phyloP scores from a whole-genome alignment of 176 grass and related monocot genomes.

The Carex pumila region DNA sequence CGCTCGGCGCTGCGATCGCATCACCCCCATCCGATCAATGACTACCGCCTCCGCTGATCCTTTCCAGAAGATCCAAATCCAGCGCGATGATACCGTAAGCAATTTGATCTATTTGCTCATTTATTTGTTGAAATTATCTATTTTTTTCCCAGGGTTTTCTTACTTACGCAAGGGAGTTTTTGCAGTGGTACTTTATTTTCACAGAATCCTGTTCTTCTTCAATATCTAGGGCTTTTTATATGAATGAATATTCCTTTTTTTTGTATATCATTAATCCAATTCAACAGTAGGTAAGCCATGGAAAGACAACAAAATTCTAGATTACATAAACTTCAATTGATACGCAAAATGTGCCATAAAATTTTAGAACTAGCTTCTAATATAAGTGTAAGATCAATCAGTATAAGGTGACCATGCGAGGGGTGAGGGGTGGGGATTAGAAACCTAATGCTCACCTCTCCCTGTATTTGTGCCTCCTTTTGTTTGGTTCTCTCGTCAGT shows the following conservation, averaged over 20 bases:
- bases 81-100: constrained; percentile 65
- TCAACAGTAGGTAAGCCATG: neutral
- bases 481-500: too few species aligned
- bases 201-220: neutral
- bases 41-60: constrained; percentile 25
- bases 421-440: too few species aligned
- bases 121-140: neutral
- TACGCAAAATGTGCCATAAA: neutral
- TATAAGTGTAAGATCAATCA: too few species aligned
- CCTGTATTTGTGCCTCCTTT: too few species aligned
- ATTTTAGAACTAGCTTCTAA: neutral
- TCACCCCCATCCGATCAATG: constrained; percentile 27
- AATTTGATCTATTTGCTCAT: neutral
- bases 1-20: constrained; percentile 19
- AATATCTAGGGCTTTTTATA: neutral
- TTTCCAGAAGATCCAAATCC: constrained; percentile 78
- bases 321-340: too few species aligned
- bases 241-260: neutral
- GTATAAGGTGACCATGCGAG: too few species aligned
- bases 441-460: too few species aligned
- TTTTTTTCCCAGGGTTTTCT: neutral
- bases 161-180: neutral
- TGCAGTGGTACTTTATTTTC: neutral
- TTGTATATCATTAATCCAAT: neutral
- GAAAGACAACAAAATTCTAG: neutral